phyloP scores from a whole-genome alignment of 257 asterid species.

The Forsythia viridissima region DNA sequence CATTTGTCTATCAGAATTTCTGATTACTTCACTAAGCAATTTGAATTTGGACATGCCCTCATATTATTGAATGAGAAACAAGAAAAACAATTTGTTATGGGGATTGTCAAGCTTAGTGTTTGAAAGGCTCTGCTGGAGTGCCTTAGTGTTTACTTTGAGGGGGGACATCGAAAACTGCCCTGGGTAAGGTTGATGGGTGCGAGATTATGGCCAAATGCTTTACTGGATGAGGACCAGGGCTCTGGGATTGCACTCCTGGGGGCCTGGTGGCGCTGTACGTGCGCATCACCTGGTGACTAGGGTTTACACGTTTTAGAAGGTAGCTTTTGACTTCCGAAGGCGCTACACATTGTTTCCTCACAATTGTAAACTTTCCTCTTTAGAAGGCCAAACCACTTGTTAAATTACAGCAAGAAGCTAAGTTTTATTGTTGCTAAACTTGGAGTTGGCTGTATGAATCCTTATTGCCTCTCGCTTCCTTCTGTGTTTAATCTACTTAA shows the following conservation, averaged over 20 bases:
- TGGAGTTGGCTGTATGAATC: not conserved
- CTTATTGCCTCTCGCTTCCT: not conserved
- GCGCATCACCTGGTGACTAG: not conserved
- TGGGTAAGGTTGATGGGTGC: no score
- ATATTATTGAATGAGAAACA: no score
- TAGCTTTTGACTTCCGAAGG: no score
- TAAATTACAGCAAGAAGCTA: not conserved
- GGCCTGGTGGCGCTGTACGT: not conserved
- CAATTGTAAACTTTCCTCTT: not conserved
- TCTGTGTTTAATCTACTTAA: not conserved
- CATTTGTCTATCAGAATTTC: no score
- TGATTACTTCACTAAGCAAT: no score
- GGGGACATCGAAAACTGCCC: not conserved
- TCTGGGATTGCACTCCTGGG: not conserved
- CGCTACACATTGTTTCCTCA: no score
- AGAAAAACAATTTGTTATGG: no score
- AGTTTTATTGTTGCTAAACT: not conserved
- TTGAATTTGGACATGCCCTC: no score
- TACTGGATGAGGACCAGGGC: no score
- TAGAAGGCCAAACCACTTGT: not conserved
- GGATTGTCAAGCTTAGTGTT: no score
- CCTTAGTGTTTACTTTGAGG: not conserved
- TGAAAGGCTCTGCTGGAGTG: not conserved
- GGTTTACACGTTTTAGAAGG: no score
- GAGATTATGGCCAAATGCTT: no score